phyloP scores from a whole-genome alignment of 1,284 basidiomycete species.

The Sporisorium sorghi region DNA sequence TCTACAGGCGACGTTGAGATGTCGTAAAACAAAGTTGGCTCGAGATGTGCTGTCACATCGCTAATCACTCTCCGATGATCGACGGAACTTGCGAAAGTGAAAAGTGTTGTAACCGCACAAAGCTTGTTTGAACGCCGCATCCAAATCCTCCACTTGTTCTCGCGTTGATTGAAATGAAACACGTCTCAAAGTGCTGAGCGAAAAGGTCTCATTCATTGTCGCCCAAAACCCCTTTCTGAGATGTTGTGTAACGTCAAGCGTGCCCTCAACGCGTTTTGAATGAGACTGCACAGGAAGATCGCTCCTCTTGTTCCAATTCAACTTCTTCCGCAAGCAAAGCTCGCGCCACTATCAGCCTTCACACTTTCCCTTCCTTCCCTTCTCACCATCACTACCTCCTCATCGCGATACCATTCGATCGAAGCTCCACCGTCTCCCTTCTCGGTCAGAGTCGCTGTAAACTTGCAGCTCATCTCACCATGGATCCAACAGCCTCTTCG shows the following conservation, averaged over 20 bases:
- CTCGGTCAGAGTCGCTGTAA: background rate
- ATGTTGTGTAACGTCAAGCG: too few species aligned
- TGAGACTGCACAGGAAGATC: slow-evolving; percentile 5
- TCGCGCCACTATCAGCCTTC: background rate
- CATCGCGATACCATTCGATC: background rate
- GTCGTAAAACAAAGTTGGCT: slow-evolving; percentile 3
- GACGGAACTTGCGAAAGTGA: background rate
- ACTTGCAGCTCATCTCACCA: background rate
- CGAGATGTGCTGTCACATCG: background rate
- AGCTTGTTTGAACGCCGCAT: too few species aligned
- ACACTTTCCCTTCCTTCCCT: background rate
- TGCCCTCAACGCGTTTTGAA: slow-evolving; percentile 1
- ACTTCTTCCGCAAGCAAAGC: slow-evolving; percentile 6
- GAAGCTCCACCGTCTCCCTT: background rate
- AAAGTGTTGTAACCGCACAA: too few species aligned
- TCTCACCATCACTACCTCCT: background rate
- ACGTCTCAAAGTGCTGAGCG: slow-evolving; percentile 1
- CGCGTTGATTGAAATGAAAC: slow-evolving; percentile 1
- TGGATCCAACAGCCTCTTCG: slow-evolving; percentile 23
- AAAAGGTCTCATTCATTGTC: slow-evolving; percentile 6
- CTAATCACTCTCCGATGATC: background rate
- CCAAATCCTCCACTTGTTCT: slow-evolving; percentile 21
- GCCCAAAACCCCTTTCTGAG: too few species aligned
- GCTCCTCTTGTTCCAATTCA: slow-evolving; percentile 1
- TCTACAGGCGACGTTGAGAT: slow-evolving; percentile 38